Percentiles rank a stretch among this genome's conserved stretches.
phyloP scores from a whole-genome alignment of 192 early-diverging fungal species.

The Linderina pennispora region DNA sequence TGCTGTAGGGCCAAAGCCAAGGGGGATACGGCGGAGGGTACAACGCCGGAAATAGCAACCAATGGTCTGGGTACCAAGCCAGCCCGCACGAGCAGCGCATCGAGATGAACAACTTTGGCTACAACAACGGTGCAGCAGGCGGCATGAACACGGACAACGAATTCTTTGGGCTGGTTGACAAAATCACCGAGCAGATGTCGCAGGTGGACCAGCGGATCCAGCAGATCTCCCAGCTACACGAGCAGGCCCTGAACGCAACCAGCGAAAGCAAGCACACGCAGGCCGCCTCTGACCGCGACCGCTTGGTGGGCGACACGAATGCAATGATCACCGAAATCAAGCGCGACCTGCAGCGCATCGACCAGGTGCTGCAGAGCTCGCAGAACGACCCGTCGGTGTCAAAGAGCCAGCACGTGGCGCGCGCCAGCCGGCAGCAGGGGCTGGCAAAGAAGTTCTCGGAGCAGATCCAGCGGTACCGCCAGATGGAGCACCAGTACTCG shows the following conservation, averaged over 20 bases:
- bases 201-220: slow-evolving; percentile 6
- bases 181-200: slow-evolving; percentile 9
- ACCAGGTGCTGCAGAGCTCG: slow-evolving; percentile 5
- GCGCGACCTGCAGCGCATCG: slow-evolving; percentile 9
- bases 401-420: slow-evolving; percentile 11
- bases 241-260: slow-evolving; percentile 6
- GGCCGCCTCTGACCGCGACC: slow-evolving; percentile 3
- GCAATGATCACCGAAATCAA: slow-evolving; percentile 9
- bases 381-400: slow-evolving; percentile 11
- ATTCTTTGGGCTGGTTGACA: slow-evolving; percentile 4
- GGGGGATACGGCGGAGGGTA: slow-evolving; percentile 3
- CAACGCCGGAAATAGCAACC: too few relatives aligned
- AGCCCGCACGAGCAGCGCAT: background rate
- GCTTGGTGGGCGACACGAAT: slow-evolving; percentile 6
- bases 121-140: background rate
- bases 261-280: slow-evolving; percentile 4
- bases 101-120: background rate
- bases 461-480: slow-evolving; percentile 2
- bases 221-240: slow-evolving; percentile 5
- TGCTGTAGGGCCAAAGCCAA: slow-evolving; percentile 6
- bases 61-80: background rate
- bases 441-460: slow-evolving; percentile 4
- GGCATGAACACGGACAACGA: background rate
- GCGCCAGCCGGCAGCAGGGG: slow-evolving; percentile 6
- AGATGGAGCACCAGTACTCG: slow-evolving; percentile 2